phyloP scores from a whole-genome alignment of 495 filamentous ascomycete species.

The Penicillium dipodomyicola region DNA sequence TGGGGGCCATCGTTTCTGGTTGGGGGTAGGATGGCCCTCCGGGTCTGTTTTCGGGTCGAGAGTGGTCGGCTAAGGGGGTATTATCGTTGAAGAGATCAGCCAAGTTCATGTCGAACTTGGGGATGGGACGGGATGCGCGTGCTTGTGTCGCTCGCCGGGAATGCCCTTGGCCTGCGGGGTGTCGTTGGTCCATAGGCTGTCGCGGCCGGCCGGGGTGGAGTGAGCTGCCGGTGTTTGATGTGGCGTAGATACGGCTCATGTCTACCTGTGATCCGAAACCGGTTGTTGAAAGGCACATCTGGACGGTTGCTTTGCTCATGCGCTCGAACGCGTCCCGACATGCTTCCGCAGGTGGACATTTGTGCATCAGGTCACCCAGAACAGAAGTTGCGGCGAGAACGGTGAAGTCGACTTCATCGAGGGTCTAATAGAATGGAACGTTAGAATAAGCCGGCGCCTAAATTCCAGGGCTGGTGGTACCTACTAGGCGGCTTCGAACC shows the following conservation, averaged over 20 bases:
- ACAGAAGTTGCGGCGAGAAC: constrained; percentile 94
- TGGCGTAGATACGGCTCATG: constrained; percentile 23
- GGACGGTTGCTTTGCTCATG: constrained; percentile 90
- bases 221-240: constrained; percentile 18
- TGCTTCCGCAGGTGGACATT: constrained; percentile 77
- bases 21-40: constrained; percentile 22
- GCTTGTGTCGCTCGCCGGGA: constrained; percentile 28
- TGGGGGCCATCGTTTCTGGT: constrained; percentile 28
- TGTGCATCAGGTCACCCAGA: constrained; percentile 68
- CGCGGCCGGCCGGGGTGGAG: constrained; percentile 23
- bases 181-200: constrained; percentile 30
- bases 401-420: constrained; percentile 95
- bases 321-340: constrained; percentile 93
- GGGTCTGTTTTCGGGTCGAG: constrained; percentile 20
- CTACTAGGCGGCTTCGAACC: constrained; percentile 78
- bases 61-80: constrained; percentile 27
- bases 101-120: constrained; percentile 65
- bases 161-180: constrained; percentile 24
- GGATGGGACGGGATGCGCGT: constrained; percentile 41
- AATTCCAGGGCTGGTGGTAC: constrained; percentile 26
- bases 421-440: constrained; percentile 52
- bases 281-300: constrained; percentile 82
- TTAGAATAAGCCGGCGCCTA: constrained; percentile 6
- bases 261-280: constrained; percentile 65
- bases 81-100: constrained; percentile 48